phyloP scores from a whole-genome alignment of 805 yeast genomes.

The Metschnikowia gelsemii region DNA sequence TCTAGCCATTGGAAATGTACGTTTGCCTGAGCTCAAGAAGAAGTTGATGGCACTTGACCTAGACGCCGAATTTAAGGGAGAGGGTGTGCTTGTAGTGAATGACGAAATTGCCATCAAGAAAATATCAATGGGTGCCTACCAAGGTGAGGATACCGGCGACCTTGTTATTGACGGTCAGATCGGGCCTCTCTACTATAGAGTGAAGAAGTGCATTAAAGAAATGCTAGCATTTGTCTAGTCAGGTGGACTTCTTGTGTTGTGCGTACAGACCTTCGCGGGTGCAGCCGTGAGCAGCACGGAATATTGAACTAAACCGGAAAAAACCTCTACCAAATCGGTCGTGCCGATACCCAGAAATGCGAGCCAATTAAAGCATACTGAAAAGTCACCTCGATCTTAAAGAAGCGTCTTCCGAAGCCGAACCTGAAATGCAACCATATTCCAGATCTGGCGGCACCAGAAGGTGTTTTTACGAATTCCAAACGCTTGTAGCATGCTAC shows the following conservation, averaged over 20 bases:
- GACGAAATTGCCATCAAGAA: slow-evolving; percentile 73
- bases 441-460: slow-evolving; percentile 49
- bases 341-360: slow-evolving; percentile 14
- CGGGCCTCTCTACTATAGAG: slow-evolving; percentile 72
- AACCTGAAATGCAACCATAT: slow-evolving; percentile 43
- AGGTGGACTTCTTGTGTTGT: too few species aligned
- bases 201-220: slow-evolving; percentile 65
- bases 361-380: slow-evolving; percentile 15
- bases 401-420: slow-evolving; percentile 12
- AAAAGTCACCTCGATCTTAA: slow-evolving; percentile 7
- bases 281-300: background rate
- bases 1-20: slow-evolving; percentile 83
- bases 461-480: slow-evolving; percentile 49
- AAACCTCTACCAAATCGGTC: slow-evolving; percentile 3
- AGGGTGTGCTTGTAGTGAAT: slow-evolving; percentile 87
- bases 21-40: slow-evolving; percentile 74
- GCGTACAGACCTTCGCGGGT: too few species aligned
- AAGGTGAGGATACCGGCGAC: slow-evolving; percentile 65
- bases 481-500: slow-evolving; percentile 43
- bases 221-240: slow-evolving; percentile 72
- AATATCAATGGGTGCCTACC: slow-evolving; percentile 40
- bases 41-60: slow-evolving; percentile 57
- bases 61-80: slow-evolving; percentile 86
- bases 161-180: slow-evolving; percentile 82
- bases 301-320: background rate